These are phyloP conservation scores for Suillus paluster DNA, from an alignment of 768 basidiomycete species.

Conservation along the genomic window DNA sequence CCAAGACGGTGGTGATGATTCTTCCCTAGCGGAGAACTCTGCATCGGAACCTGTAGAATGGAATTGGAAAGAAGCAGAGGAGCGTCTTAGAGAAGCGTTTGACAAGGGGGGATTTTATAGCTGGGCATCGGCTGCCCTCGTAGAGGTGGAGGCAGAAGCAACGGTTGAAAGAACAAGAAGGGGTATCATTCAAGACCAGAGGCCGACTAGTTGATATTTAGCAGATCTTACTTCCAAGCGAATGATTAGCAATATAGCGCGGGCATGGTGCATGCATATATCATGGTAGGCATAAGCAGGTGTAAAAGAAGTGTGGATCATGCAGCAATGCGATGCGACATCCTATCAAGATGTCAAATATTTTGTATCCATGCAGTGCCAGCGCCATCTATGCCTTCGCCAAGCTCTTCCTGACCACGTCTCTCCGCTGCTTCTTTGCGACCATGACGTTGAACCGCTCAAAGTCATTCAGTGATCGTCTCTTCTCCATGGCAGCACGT, in stretches of 20 bases:
- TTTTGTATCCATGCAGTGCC: slow-evolving; percentile 5
- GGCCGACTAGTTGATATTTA: background rate
- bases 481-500: slow-evolving; percentile 71
- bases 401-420: slow-evolving; percentile 72
- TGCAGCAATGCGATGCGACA: slow-evolving; percentile 14
- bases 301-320: slow-evolving; percentile 17
- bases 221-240: background rate
- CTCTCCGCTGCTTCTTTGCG: slow-evolving; percentile 86
- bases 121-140: slow-evolving; percentile 57
- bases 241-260: background rate
- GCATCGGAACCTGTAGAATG: slow-evolving; percentile 33
- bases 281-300: slow-evolving; percentile 25
- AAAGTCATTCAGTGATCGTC: slow-evolving; percentile 86
- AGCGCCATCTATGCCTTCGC: slow-evolving; percentile 57
- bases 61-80: slow-evolving; percentile 58
- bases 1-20: slow-evolving; percentile 21
- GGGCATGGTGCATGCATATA: slow-evolving; percentile 22
- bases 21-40: background rate
- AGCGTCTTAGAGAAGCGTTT: slow-evolving; percentile 58
- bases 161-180: slow-evolving; percentile 48
- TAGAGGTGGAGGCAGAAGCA: slow-evolving; percentile 63
- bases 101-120: slow-evolving; percentile 59
- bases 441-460: slow-evolving; percentile 88
- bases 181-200: background rate
- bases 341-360: slow-evolving; percentile 3